Evolutionary conservation across 2,329 filamentous ascomycete species (phyloP), one percentile per base, ranked within the genome.

Genomic region (Xylariomycetidae sp.): DNA sequence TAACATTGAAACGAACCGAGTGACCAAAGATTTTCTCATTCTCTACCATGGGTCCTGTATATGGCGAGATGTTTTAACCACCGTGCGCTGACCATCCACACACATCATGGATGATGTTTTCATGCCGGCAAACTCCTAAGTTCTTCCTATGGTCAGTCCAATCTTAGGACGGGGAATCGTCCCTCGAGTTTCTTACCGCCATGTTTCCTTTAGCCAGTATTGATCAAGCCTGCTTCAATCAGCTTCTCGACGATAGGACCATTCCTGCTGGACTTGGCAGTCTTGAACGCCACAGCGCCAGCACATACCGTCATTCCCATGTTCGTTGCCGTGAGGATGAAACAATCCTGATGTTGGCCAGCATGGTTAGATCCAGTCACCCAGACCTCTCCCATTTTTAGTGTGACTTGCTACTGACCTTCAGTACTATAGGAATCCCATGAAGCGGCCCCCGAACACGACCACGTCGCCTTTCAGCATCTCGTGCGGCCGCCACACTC

Each of bases 31-130:
- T 33, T 23, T 11, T 29, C 23, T 46, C 47, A 17, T 48, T 41
- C 20, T 46, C 34, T 28, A 45, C 42, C 10, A 53, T 35, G 15
- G 26, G 29, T 6, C 41, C 29, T 4, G 51, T 37, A 34, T 58
- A 59, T 3, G 54, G 40, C 3, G 54, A 55, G 1, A 49, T 34
- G 1, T 49, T 53, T 36, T 58, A 50, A 13, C 55, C 47, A 4
- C 46, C 49, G 25, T 40, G 25, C 13, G 42, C 31, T 25, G 44
- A 51, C 53, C 45, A 56, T 23, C 45, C 49, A 12, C 34, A 36
- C 28, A 27, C 26, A 27, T 42, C 20, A 38, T 43, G 25, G 34
- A 38, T 23, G 30, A 36, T 30, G 37, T 18, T 19, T 34, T 34
- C 32, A 34, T 29, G 8, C 32, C 32, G 5, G 25, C 25, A 13